Evolutionary conservation across 2,329 filamentous ascomycete species (phyloP).

Genomic region (Paraconiothyrium brasiliense): DNA sequence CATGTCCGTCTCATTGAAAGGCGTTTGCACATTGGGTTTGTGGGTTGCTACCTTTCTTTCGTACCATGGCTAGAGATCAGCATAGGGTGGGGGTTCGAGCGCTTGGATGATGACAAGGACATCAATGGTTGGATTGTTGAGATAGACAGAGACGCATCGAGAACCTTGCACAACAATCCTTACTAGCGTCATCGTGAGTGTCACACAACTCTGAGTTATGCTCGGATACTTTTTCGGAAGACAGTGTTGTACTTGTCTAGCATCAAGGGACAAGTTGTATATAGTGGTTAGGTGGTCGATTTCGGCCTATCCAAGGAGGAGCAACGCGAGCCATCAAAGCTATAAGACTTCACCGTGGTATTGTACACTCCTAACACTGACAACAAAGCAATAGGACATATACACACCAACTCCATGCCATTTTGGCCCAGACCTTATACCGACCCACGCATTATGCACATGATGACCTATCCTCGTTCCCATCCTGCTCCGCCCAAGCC

Average conservation of each 20-base stretch:
- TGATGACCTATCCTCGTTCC: neutral
- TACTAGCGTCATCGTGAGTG: no score
- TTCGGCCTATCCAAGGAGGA: neutral
- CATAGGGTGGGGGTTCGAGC: constrained; percentile 1
- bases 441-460: constrained; percentile 7
- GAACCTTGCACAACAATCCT: no score
- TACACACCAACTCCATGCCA: neutral
- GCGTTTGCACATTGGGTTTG: constrained; percentile 6
- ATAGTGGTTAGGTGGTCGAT: neutral
- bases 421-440: neutral
- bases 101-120: neutral
- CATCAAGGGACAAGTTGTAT: neutral
- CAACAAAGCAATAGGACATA: neutral
- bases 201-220: no score
- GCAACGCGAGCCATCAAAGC: neutral
- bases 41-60: neutral
- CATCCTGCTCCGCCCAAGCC: neutral
- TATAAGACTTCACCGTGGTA: neutral
- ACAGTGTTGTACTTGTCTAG: no score
- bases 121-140: no score
- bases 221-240: no score
- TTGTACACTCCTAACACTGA: neutral
- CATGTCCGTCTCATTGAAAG: constrained; percentile 13
- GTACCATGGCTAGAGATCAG: neutral
- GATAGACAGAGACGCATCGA: no score